Conservation (phyloP, 495 filamentous ascomycete species). For the Penicillium atrosanguineum region DNA sequence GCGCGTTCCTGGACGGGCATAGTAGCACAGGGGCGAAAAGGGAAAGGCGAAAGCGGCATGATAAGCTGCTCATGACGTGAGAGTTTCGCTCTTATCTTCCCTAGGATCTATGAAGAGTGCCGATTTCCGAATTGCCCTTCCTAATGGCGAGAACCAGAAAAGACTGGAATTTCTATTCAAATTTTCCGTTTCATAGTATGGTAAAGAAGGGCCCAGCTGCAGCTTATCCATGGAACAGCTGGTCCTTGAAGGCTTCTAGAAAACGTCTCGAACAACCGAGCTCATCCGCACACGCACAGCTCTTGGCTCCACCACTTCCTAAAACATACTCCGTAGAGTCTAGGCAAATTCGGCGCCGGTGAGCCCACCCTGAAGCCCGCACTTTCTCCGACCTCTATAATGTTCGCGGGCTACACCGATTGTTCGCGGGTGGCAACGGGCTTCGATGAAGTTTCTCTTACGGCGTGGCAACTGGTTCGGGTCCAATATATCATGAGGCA, state of each 20-base stretch:
- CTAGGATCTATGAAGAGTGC: conserved; percentile 1
- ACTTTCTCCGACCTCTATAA: conserved; percentile 11
- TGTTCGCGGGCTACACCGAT: conserved; percentile 5
- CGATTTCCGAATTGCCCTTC: conserved; percentile 6
- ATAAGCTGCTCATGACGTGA: conserved; percentile 29
- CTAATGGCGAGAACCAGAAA: background rate
- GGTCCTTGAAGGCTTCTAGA: conserved; percentile 20
- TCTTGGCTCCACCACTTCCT: conserved; percentile 7
- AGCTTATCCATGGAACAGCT: conserved; percentile 12
- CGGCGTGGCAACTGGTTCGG: conserved; percentile 6
- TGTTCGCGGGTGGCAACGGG: conserved; percentile 10
- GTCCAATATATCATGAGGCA: conserved; percentile 17
- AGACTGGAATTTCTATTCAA: background rate
- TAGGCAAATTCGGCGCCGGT: conserved; percentile 16
- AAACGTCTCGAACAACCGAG: conserved; percentile 21
- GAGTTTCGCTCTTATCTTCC: conserved; percentile 27
- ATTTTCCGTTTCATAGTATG: background rate
- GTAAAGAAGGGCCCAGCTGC: conserved; percentile 5
- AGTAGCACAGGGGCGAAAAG: background rate
- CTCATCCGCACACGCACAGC: conserved; percentile 14
- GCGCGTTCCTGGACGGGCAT: background rate
- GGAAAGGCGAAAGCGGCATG: conserved; percentile 20
- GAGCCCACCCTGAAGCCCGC: background rate
- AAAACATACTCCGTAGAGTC: background rate
- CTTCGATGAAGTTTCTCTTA: background rate